Evolutionary conservation across 495 filamentous ascomycete species (phyloP), one percentile per base, ranked within the genome.

Genomic region (Geoglossum glabrum): DNA sequence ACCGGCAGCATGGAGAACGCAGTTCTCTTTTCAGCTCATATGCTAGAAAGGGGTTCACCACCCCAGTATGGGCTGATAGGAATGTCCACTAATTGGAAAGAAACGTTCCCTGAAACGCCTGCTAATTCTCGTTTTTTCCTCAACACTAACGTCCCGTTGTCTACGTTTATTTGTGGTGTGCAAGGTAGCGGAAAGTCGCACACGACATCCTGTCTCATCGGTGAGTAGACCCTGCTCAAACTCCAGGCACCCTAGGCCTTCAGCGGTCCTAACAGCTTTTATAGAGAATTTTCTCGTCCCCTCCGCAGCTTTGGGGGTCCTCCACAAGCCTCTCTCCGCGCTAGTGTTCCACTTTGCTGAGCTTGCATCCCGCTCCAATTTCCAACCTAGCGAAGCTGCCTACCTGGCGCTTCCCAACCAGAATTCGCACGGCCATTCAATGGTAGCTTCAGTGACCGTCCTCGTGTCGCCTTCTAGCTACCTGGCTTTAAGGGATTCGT

Each of bases 381-480:
- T 66, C 63, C 33, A 57, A 17, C 60, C 60, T 17, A 61, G 62
- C 38, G 64, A 66, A 50, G 62, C 62, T 0, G 64, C 64, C 19
- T 64, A 59, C 55, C 61, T 66, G 0, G 54, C 64, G 15, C 58
- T n/a, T 23, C 63, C 61, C 9, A 15, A 54, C 59, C 54, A 34
- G 15, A 11, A 64, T 1, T 61, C 64, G 33, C 43, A 40, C 15
- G 25, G n/a, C 2, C 15, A 52, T 8, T 46, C 36, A 26, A 15
- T 15, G 11, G 38, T 54, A 11, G 50, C 36, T 4, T 47, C 57
- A 17, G 63, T 68, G n/a, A 60, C 38, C 17, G 61, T 68, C 3
- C 26, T 67, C 6, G 65, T 66, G 26, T 63, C 66, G 21, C 65
- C 66, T 43, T 64, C 62, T 3, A 68, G 67, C 58, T 64, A 58